Base-by-base conservation (phyloP, 2,329 filamentous ascomycete genomes). In the Talaromyces funiculosus region DNA sequence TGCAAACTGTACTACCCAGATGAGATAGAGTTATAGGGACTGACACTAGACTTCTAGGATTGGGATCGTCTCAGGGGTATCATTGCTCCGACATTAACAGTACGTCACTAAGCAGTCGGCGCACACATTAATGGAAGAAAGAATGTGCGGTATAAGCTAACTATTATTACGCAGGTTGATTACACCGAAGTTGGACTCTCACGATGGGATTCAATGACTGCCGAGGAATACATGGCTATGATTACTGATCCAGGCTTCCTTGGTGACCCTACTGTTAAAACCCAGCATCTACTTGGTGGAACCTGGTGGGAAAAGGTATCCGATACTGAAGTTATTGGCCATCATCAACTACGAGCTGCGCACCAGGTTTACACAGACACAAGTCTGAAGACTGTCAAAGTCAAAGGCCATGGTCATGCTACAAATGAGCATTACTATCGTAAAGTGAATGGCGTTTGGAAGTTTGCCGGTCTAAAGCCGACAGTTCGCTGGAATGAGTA, bases 181-280 rank as follows among this genome's bases (percentile, higher is more conserved):
- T 92, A 92, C 81, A 84, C 82, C 55, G 80, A 81, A 42, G 84
- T 87, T 72, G 80, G 84, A 57, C 79, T 84, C 71, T 82, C 82
- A 69, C 71, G 82, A 60, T 87, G 84, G 84, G 80, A 83, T 53
- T 78, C 80, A 54, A 86, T 87, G 83, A 77, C 82, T 1, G 82
- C 83, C 0, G 79, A 82, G 3, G 83, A 86, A n/a, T 88, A 81
- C 74, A 75, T 87, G 69, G 68, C 72, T 64, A 86, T 87, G 83
- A 76, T 85, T 65, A 83, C 82, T 26, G 78, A 80, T 68, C 73
- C 76, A 20, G 72, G 77, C 2, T 84, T 88, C 63, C 77, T 88
- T 26, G 85, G 86, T 62, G 83, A 87, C 73, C 80, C 80, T 35
- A 78, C 82, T 20, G 77, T 88, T 61, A 83, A 82, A 72, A 88